A percentile compares a stretch with the other conserved stretches of the same genome.
These are phyloP conservation scores for Taphrina communis DNA, from an alignment of 1,139 yeast genomes.

Conservation along the genomic window DNA sequence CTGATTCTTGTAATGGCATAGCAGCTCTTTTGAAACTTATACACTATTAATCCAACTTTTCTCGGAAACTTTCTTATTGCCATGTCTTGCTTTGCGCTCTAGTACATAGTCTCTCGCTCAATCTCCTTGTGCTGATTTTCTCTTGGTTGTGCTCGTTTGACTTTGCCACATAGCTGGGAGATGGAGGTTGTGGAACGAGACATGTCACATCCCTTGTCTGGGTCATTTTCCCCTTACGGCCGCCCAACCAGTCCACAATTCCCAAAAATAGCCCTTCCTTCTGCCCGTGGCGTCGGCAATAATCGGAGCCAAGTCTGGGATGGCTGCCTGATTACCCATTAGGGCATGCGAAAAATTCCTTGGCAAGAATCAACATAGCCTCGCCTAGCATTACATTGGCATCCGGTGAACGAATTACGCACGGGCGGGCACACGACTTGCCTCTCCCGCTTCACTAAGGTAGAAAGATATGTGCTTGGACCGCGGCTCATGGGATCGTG, in stretches of 20 bases:
- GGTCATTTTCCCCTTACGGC: constrained; percentile 1
- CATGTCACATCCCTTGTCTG: neutral
- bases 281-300: neutral
- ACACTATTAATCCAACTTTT: constrained; percentile 25
- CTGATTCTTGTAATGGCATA: constrained; percentile 30
- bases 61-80: constrained; percentile 1
- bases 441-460: too few species aligned
- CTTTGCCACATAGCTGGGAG: neutral
- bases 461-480: too few species aligned
- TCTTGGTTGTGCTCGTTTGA: too few species aligned
- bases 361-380: too few species aligned
- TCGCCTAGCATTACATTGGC: too few species aligned
- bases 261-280: neutral
- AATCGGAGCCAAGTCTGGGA: neutral
- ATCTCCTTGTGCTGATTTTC: too few species aligned
- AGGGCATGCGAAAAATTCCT: too few species aligned
- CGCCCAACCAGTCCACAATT: neutral
- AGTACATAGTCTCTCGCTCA: too few species aligned
- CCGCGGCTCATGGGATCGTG: too few species aligned
- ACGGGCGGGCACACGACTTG: too few species aligned
- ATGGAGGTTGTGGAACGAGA: neutral
- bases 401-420: too few species aligned
- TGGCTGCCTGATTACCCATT: neutral
- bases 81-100: neutral
- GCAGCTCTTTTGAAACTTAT: constrained; percentile 21